Conservation (phyloP, 306 rosid species). For the Cucumis cinereus region DNA sequence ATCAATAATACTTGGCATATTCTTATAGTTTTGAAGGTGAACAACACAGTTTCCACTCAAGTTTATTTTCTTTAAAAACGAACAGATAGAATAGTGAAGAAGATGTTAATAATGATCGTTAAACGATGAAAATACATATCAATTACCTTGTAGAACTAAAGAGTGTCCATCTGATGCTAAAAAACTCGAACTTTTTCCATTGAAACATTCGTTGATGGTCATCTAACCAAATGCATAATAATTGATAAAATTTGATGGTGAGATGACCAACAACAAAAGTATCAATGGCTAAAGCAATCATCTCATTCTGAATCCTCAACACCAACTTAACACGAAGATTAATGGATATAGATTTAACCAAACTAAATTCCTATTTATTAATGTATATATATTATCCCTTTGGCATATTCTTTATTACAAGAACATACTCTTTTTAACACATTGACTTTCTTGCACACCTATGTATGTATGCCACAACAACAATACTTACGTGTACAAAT, state of each 20-base stretch:
- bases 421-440: not conserved
- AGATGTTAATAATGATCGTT: too few relatives aligned
- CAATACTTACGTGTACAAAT: too few relatives aligned
- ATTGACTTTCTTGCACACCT: not conserved
- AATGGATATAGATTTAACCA: not conserved
- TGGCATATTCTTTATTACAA: not conserved
- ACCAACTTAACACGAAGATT: not conserved
- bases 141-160: not conserved
- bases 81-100: too few relatives aligned
- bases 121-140: not conserved
- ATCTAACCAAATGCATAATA: constrained; percentile 12
- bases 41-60: too few relatives aligned
- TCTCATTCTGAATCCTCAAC: not conserved
- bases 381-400: not conserved
- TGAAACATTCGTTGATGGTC: constrained; percentile 36
- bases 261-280: constrained; percentile 32
- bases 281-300: constrained; percentile 8
- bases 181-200: not conserved
- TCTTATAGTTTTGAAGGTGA: too few relatives aligned
- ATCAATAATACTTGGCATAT: too few relatives aligned
- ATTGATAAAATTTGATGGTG: not conserved
- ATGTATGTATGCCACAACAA: too few relatives aligned
- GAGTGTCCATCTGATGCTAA: not conserved
- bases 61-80: too few relatives aligned
- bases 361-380: not conserved